Conservation (phyloP, 2,329 filamentous ascomycete genomes). For the Tolypocladium amazonense region DNA sequence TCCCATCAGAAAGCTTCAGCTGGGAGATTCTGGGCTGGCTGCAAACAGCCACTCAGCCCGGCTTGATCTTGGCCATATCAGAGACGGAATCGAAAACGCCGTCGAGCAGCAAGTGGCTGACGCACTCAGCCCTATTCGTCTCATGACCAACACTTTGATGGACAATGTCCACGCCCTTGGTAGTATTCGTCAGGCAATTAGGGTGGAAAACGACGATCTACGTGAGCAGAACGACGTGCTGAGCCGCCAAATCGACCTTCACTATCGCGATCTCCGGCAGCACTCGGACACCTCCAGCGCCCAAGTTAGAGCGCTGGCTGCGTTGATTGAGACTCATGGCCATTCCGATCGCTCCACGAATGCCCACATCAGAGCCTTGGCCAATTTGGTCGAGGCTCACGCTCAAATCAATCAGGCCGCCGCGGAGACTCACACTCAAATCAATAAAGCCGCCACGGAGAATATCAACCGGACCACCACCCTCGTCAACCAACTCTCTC, state of each 20-base stretch:
- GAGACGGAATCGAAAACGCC: slow-evolving; percentile 16
- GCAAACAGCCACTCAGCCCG: neutral
- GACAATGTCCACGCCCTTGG: neutral
- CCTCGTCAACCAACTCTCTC: neutral
- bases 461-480: slow-evolving; percentile 7
- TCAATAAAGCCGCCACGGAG: slow-evolving; percentile 5
- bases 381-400: neutral
- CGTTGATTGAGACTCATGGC: slow-evolving; percentile 10
- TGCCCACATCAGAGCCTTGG: slow-evolving; percentile 3
- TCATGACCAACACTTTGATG: slow-evolving; percentile 13
- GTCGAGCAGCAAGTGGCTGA: slow-evolving; percentile 20
- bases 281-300: slow-evolving; percentile 7
- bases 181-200: neutral
- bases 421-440: slow-evolving; percentile 4
- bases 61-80: neutral
- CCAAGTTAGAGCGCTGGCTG: slow-evolving; percentile 8
- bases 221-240: slow-evolving; percentile 14
- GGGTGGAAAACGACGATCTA: slow-evolving; percentile 7
- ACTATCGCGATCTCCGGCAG: slow-evolving; percentile 10
- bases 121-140: slow-evolving; percentile 17
- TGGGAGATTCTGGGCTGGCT: neutral
- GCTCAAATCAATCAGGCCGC: neutral
- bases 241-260: slow-evolving; percentile 16
- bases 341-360: slow-evolving; percentile 1
- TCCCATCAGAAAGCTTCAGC: neutral